phyloP scores from a whole-genome alignment of 2,329 filamentous ascomycete species.

The Thielaviopsis euricoi region DNA sequence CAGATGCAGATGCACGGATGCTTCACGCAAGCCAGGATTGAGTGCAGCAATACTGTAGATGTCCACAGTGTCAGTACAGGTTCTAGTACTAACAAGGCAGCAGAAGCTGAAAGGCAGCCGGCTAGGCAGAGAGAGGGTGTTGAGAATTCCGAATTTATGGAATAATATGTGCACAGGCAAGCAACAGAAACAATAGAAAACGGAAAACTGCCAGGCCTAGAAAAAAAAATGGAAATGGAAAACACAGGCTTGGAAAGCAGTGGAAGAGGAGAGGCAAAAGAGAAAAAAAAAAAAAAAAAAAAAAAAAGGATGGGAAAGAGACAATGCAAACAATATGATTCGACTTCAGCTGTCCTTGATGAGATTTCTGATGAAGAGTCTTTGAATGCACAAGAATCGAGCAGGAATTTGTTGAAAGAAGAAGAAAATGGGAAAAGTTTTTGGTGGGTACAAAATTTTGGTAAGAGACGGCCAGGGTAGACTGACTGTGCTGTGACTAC shows the following conservation, averaged over 20 bases:
- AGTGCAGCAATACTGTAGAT: background rate
- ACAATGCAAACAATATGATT: background rate
- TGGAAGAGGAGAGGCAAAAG: background rate
- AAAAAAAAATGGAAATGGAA: too few species aligned
- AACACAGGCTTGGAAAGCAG: constrained; percentile 3
- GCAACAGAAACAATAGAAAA: too few species aligned
- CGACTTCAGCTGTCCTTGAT: background rate
- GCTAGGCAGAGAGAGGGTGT: background rate
- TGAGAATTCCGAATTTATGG: too few species aligned
- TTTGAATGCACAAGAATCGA: background rate
- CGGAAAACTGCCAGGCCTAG: too few species aligned
- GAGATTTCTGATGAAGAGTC: background rate
- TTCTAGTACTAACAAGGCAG: background rate
- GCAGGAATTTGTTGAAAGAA: too few species aligned
- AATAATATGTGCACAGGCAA: too few species aligned
- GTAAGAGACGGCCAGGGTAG: background rate
- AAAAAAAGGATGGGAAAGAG: background rate
- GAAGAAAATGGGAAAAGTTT: background rate
- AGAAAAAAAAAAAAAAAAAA: background rate
- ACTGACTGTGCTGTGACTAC: too few species aligned
- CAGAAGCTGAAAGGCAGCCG: background rate
- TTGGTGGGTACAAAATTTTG: background rate
- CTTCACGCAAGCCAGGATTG: constrained; percentile 1
- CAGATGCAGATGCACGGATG: constrained; percentile 10
- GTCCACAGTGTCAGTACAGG: background rate